Percentiles rank a stretch among this genome's conserved stretches.
Conservation (phyloP, 2,329 filamentous ascomycete genomes). For the Neonectria coccinea region DNA sequence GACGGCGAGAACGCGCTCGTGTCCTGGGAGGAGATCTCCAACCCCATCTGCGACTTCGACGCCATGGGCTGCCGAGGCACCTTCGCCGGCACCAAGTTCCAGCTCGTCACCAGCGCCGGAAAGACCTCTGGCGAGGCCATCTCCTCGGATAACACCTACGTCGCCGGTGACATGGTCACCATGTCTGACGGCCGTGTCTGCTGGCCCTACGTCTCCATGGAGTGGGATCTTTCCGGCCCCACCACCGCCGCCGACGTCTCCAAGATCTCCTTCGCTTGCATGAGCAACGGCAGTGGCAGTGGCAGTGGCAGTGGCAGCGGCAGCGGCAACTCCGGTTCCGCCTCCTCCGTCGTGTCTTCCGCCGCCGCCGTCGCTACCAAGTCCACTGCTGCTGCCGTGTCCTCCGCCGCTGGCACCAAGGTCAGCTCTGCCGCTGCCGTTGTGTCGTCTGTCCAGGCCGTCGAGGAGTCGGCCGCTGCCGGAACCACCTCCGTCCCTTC, state of each 20-base stretch:
- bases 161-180: slow-evolving; percentile 72
- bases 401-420: slow-evolving; percentile 12
- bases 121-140: slow-evolving; percentile 63
- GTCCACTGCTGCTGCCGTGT: slow-evolving; percentile 19
- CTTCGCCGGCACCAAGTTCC: slow-evolving; percentile 70
- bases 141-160: slow-evolving; percentile 64
- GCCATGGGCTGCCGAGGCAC: slow-evolving; percentile 71
- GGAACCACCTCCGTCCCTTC: slow-evolving; percentile 20
- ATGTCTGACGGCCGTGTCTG: slow-evolving; percentile 69
- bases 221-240: slow-evolving; percentile 55
- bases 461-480: slow-evolving; percentile 26
- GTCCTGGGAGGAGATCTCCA: slow-evolving; percentile 70
- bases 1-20: slow-evolving; percentile 64
- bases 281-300: slow-evolving; percentile 37
- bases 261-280: slow-evolving; percentile 67
- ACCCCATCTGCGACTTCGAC: slow-evolving; percentile 65
- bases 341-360: slow-evolving; percentile 23
- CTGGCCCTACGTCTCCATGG: slow-evolving; percentile 71
- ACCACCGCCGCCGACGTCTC: slow-evolving; percentile 43
- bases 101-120: slow-evolving; percentile 65
- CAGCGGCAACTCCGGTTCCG: slow-evolving; percentile 10
- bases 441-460: slow-evolving; percentile 23
- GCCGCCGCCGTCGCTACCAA: slow-evolving; percentile 22
- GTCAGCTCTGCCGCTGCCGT: slow-evolving; percentile 1
- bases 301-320: slow-evolving; percentile 19